phyloP scores from a whole-genome alignment of 139 green algal genomes.

The Haematococcus sp. region DNA sequence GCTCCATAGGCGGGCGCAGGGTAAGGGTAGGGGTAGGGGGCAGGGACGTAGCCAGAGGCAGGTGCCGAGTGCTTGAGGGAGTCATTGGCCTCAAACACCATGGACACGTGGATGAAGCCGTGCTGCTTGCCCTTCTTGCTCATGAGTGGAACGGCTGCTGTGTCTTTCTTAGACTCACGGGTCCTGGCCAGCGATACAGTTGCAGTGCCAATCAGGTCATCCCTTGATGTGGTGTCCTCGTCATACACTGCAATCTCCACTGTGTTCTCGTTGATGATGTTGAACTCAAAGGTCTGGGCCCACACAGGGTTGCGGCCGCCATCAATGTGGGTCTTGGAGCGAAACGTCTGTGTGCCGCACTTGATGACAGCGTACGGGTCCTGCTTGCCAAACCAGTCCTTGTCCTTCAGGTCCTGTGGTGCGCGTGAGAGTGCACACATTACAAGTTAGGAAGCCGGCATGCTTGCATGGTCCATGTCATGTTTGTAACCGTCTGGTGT shows the following conservation, averaged over 20 bases:
- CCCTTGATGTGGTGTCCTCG: neutral
- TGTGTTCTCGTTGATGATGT: conserved; percentile 10
- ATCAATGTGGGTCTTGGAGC: conserved; percentile 18
- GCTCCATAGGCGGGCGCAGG: no score
- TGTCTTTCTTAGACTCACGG: neutral
- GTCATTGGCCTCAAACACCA: no score
- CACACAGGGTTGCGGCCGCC: conserved; percentile 29
- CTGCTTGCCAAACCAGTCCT: conserved; percentile 19
- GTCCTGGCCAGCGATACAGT: neutral
- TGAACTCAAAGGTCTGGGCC: conserved; percentile 4
- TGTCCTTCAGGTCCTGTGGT: conserved; percentile 4
- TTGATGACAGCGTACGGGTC: conserved; percentile 21
- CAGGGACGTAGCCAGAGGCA: no score
- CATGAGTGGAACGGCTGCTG: no score
- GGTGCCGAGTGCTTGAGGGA: no score
- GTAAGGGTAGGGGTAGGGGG: no score
- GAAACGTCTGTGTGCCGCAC: conserved; percentile 3
- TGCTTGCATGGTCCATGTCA: no score
- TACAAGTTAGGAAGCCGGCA: no score
- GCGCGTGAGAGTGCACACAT: no score
- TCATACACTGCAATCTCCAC: neutral
- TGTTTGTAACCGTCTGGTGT: no score
- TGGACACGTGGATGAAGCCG: no score
- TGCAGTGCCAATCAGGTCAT: conserved; percentile 12
- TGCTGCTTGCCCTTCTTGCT: no score